Conservation (phyloP, 352 stramenopile species). For the Phytophthora citricola region DNA sequence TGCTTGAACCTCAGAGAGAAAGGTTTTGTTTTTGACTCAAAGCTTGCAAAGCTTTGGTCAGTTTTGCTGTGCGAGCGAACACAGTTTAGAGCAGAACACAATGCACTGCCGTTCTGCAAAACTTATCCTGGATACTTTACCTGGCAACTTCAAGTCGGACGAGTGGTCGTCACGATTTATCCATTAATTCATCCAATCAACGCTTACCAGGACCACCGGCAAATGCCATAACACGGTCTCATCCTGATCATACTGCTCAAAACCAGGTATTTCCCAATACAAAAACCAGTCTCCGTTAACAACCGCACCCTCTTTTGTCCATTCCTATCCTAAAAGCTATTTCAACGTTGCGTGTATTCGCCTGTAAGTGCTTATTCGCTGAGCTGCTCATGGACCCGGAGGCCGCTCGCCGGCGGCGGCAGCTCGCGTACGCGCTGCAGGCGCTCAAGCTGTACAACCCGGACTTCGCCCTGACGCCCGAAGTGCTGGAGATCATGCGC, state of each 20-base stretch:
- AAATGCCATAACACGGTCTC: no score
- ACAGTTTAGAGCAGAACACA: background rate
- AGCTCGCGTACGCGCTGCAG: slow-evolving; percentile 60
- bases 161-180: background rate
- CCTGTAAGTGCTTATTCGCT: no score
- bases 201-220: no score
- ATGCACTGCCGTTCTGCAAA: background rate
- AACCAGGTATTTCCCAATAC: background rate
- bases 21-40: background rate
- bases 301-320: slow-evolving; percentile 3
- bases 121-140: background rate
- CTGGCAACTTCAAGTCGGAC: slow-evolving; percentile 4
- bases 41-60: background rate
- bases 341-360: no score
- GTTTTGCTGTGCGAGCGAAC: background rate
- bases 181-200: slow-evolving; percentile 5
- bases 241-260: background rate
- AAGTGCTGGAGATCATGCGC: slow-evolving; percentile 84
- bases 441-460: slow-evolving; percentile 84
- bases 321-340: background rate
- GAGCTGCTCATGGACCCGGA: slow-evolving; percentile 3
- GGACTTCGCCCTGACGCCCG: slow-evolving; percentile 80
- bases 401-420: slow-evolving; percentile 26
- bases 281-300: background rate
- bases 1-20: no score